These are phyloP conservation scores for Phytopythium montanum DNA, from an alignment of 352 stramenopile species.

Conservation along the genomic window DNA sequence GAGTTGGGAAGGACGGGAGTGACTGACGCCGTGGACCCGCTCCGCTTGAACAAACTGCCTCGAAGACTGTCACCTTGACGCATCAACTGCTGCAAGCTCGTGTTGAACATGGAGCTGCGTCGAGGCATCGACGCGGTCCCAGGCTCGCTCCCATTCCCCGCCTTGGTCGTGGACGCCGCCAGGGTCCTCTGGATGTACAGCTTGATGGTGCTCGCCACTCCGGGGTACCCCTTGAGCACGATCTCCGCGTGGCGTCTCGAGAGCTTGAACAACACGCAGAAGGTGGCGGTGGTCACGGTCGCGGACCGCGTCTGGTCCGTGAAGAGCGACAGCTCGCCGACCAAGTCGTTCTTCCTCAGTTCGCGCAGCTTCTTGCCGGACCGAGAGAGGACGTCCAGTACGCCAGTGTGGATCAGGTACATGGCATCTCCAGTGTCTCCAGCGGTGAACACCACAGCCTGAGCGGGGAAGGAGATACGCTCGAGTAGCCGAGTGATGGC, in stretches of 20 bases:
- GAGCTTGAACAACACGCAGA: constrained; percentile 38
- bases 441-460: constrained; percentile 30
- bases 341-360: constrained; percentile 41
- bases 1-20: background rate
- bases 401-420: constrained; percentile 47
- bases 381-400: constrained; percentile 28
- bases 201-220: constrained; percentile 23
- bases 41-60: constrained; percentile 1
- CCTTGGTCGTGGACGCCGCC: background rate
- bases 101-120: background rate
- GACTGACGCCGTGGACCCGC: background rate
- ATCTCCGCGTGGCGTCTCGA: constrained; percentile 34
- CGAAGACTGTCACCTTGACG: background rate
- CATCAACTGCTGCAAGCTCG: constrained; percentile 2
- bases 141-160: background rate
- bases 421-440: constrained; percentile 43
- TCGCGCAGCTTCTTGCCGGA: constrained; percentile 41
- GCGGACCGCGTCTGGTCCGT: constrained; percentile 35
- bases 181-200: constrained; percentile 12
- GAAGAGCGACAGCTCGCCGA: constrained; percentile 51
- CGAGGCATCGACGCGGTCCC: background rate
- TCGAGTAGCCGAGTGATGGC: constrained; percentile 43
- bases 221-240: constrained; percentile 30
- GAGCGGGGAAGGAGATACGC: constrained; percentile 35
- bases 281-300: constrained; percentile 33